Percentiles rank a stretch among this genome's conserved stretches.
These are phyloP conservation scores for Leccinum subtestaceum DNA, from an alignment of 768 basidiomycete genomes.

Conservation along the genomic window DNA sequence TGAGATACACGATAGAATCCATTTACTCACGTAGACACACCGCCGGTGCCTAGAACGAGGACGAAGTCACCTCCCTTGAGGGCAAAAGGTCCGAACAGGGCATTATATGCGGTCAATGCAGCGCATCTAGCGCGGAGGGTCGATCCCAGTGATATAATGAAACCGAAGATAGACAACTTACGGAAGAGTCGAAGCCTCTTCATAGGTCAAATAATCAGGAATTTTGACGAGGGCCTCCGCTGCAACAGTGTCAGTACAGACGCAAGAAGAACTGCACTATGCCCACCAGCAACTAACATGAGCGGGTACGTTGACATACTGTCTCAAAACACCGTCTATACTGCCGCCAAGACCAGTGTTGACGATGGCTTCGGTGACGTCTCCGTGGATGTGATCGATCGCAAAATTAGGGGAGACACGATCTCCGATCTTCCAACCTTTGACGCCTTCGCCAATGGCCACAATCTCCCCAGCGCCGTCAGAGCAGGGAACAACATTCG, in stretches of 20 bases:
- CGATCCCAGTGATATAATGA: neutral
- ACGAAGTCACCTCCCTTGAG: slow-evolving; percentile 60
- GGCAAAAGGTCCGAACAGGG: slow-evolving; percentile 46
- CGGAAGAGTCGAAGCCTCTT: slow-evolving; percentile 65
- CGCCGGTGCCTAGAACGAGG: slow-evolving; percentile 54
- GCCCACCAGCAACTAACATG: slow-evolving; percentile 28
- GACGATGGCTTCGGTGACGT: slow-evolving; percentile 35
- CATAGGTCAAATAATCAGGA: slow-evolving; percentile 56
- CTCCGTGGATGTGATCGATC: slow-evolving; percentile 46
- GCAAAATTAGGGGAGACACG: slow-evolving; percentile 55
- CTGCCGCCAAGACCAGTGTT: slow-evolving; percentile 44
- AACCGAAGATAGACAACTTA: slow-evolving; percentile 26
- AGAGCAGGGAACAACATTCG: slow-evolving; percentile 35
- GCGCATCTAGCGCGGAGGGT: slow-evolving; percentile 41
- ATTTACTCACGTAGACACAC: slow-evolving; percentile 48
- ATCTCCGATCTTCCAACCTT: slow-evolving; percentile 52
- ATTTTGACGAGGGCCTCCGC: slow-evolving; percentile 47
- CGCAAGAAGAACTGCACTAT: neutral
- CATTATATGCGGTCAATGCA: slow-evolving; percentile 64
- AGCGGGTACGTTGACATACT: slow-evolving; percentile 51
- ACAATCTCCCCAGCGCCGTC: slow-evolving; percentile 60
- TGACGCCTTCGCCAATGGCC: slow-evolving; percentile 39
- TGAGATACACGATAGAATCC: neutral
- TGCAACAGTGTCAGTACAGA: neutral
- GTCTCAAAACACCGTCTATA: slow-evolving; percentile 50